Conservation (phyloP, 2,329 filamentous ascomycete genomes). For the Cytospora chrysosperma region DNA sequence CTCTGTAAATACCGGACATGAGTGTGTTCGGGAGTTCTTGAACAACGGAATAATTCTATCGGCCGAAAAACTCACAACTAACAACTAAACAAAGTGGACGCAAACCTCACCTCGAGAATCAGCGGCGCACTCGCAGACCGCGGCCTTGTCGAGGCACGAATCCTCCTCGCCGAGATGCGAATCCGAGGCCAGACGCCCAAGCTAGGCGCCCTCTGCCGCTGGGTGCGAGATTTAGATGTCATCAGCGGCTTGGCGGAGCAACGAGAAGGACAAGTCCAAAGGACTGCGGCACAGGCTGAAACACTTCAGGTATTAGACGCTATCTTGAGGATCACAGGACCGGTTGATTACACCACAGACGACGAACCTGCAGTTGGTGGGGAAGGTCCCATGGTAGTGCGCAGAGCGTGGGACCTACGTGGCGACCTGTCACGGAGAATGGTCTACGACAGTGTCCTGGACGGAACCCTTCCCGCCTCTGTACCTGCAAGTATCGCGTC, state of each 20-base stretch:
- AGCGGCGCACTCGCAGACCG: slow-evolving; percentile 65
- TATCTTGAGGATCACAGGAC: slow-evolving; percentile 62
- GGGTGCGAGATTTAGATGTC: slow-evolving; percentile 70
- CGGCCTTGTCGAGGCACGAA: slow-evolving; percentile 62
- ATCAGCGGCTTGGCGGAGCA: slow-evolving; percentile 63
- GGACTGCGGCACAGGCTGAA: slow-evolving; percentile 50
- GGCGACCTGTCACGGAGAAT: slow-evolving; percentile 39
- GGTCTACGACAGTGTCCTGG: slow-evolving; percentile 57
- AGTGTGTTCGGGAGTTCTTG: not conserved
- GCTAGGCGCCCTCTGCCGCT: slow-evolving; percentile 67
- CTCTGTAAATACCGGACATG: not conserved
- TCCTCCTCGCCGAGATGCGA: slow-evolving; percentile 68
- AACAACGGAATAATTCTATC: not conserved
- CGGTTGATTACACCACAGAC: slow-evolving; percentile 47
- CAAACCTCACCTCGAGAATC: slow-evolving; percentile 65
- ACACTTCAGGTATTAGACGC: slow-evolving; percentile 62
- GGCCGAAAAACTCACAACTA: not conserved
- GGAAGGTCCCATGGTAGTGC: slow-evolving; percentile 52
- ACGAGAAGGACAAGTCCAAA: slow-evolving; percentile 42
- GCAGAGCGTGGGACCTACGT: slow-evolving; percentile 61
- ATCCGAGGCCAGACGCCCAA: slow-evolving; percentile 65
- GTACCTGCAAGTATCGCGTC: slow-evolving; percentile 30
- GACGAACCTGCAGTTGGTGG: not conserved
- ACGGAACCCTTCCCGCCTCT: slow-evolving; percentile 52
- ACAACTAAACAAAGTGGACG: slow-evolving; percentile 41